These are phyloP conservation scores for Rhodamnia argentea DNA, from an alignment of 345 rosid species.

Conservation along the genomic window DNA sequence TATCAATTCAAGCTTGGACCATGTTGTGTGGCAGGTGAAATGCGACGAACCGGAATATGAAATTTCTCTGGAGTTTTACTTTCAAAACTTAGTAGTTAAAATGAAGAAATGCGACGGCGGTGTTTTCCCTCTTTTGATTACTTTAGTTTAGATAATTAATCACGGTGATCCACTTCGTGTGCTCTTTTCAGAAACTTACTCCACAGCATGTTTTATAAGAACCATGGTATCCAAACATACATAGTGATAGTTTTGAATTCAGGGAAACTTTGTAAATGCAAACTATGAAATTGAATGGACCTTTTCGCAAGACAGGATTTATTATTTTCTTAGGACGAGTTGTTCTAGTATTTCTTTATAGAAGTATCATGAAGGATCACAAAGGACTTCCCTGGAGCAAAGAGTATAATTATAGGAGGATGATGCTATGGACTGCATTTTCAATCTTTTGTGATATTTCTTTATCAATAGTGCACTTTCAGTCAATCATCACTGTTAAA, in stretches of 20 bases:
- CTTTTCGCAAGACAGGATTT: not conserved
- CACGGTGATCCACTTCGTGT: not conserved
- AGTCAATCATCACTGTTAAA: not conserved
- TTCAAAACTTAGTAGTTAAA: not conserved
- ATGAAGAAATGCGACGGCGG: not conserved
- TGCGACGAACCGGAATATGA: not conserved
- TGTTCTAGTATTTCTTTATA: not conserved
- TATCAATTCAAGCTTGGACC: not conserved
- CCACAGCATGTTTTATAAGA: not conserved
- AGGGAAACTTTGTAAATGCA: not conserved
- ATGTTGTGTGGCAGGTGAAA: not conserved
- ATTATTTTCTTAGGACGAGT: not conserved
- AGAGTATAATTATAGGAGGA: not conserved
- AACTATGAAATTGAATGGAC: not conserved
- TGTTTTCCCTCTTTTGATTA: not conserved
- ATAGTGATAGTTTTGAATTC: not conserved
- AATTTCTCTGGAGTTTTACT: not conserved
- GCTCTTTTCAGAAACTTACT: not conserved
- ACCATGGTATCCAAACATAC: not conserved
- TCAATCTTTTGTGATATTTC: not conserved
- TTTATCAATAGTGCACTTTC: not conserved
- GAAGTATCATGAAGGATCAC: not conserved
- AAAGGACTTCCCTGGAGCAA: not conserved
- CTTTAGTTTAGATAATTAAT: not conserved
- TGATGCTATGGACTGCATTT: not conserved